These are phyloP conservation scores for Lentinula raphanica DNA, from an alignment of 768 basidiomycete species.

Conservation along the genomic window DNA sequence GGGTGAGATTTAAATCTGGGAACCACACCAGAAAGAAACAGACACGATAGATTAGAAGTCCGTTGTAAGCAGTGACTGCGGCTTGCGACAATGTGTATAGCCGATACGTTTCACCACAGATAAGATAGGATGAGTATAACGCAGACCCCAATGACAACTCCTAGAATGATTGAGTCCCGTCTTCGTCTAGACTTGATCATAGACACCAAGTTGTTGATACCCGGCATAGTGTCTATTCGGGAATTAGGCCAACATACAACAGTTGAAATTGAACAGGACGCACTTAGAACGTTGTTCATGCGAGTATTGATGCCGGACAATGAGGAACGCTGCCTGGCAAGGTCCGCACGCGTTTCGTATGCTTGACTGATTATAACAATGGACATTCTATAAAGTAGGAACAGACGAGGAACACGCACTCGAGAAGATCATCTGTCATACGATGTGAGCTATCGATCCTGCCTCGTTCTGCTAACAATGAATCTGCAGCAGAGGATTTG, in stretches of 20 bases:
- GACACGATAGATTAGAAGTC: not conserved
- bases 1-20: slow-evolving; percentile 53
- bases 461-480: slow-evolving; percentile 80
- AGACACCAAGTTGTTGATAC: slow-evolving; percentile 81
- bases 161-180: slow-evolving; percentile 86
- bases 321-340: slow-evolving; percentile 72
- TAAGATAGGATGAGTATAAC: slow-evolving; percentile 51
- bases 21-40: slow-evolving; percentile 27
- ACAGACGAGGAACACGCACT: slow-evolving; percentile 44
- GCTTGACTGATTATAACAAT: slow-evolving; percentile 65
- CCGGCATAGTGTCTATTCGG: slow-evolving; percentile 77
- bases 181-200: slow-evolving; percentile 93
- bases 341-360: slow-evolving; percentile 93
- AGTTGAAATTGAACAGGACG: slow-evolving; percentile 20
- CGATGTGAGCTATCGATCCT: slow-evolving; percentile 89
- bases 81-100: not conserved
- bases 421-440: slow-evolving; percentile 90
- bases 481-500: slow-evolving; percentile 84
- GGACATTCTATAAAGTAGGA: slow-evolving; percentile 2
- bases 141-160: slow-evolving; percentile 83
- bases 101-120: slow-evolving; percentile 31
- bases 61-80: not conserved
- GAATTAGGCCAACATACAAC: not conserved
- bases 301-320: slow-evolving; percentile 77
- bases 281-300: slow-evolving; percentile 80